phyloP scores from a whole-genome alignment of 106 monocot species.

The Narthecium ossifragum region DNA sequence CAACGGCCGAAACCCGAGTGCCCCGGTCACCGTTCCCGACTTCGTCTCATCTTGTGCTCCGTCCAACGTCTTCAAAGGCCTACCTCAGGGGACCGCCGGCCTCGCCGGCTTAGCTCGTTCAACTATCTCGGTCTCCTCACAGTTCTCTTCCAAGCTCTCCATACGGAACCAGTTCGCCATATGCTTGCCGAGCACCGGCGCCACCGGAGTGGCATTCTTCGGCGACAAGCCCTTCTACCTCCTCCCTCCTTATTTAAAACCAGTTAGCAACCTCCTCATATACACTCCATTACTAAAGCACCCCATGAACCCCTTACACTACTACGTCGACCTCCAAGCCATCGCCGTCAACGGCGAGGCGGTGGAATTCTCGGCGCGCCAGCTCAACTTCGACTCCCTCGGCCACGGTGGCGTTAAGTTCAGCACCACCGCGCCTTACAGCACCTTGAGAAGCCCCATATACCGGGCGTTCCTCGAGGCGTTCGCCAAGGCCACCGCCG shows the following conservation, averaged over 20 bases:
- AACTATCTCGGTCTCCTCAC: conserved; percentile 8
- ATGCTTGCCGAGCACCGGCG: conserved; percentile 25
- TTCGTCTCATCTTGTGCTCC: conserved; percentile 18
- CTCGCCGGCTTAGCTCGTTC: conserved; percentile 20
- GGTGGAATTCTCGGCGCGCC: conserved; percentile 3
- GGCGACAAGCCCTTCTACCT: conserved; percentile 19
- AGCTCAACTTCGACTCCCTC: conserved; percentile 20
- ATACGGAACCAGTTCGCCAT: conserved; percentile 21
- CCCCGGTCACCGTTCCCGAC: not conserved
- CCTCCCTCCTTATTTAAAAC: conserved; percentile 16
- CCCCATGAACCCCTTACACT: conserved; percentile 4
- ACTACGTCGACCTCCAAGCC: conserved; percentile 15
- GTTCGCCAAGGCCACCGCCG: conserved; percentile 14
- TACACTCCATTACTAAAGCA: conserved; percentile 17
- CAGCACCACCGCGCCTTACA: conserved; percentile 22
- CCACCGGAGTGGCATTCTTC: conserved; percentile 30
- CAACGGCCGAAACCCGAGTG: conserved; percentile 20
- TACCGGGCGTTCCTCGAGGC: conserved; percentile 20
- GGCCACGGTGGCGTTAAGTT: conserved; percentile 20
- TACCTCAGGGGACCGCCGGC: not conserved
- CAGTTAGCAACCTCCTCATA: conserved; percentile 4
- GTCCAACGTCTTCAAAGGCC: too few relatives aligned
- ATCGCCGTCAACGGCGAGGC: conserved; percentile 11
- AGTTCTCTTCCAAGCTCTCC: conserved; percentile 15
- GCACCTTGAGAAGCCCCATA: conserved; percentile 16